These are phyloP conservation scores for Annulohypoxylon moriforme DNA, from an alignment of 495 filamentous ascomycete species.

Conservation along the genomic window DNA sequence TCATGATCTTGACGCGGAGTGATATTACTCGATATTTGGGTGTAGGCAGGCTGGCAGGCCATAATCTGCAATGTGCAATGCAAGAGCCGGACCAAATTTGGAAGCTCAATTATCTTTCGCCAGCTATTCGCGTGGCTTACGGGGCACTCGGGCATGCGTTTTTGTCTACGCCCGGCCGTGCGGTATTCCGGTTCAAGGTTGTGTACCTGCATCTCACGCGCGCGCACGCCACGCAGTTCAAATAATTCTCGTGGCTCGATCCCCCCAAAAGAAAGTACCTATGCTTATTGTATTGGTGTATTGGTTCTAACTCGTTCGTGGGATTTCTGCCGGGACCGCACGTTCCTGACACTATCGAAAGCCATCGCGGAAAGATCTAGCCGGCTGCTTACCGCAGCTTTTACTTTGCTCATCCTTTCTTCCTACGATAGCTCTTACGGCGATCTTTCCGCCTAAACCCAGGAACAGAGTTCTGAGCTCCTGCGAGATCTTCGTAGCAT, in stretches of 20 bases:
- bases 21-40: neutral
- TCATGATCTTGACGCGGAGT: neutral
- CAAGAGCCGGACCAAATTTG: constrained; percentile 21
- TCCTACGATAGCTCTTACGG: constrained; percentile 18
- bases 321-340: constrained; percentile 9
- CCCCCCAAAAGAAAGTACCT: constrained; percentile 4
- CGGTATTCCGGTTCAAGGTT: constrained; percentile 10
- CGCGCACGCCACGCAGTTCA: constrained; percentile 25
- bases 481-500: constrained; percentile 24
- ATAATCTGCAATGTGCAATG: constrained; percentile 10
- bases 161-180: constrained; percentile 25
- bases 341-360: constrained; percentile 45
- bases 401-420: constrained; percentile 27
- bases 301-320: constrained; percentile 15
- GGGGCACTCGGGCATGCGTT: constrained; percentile 16
- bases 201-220: constrained; percentile 40
- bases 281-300: neutral
- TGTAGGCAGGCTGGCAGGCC: constrained; percentile 9
- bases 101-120: constrained; percentile 30
- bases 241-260: constrained; percentile 40
- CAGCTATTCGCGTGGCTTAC: constrained; percentile 33
- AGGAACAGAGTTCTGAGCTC: constrained; percentile 17
- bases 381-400: constrained; percentile 1
- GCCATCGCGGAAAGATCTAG: constrained; percentile 27
- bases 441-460: constrained; percentile 22